phyloP scores from a whole-genome alignment of 768 basidiomycete genomes.

The Leccinum arenicola region DNA sequence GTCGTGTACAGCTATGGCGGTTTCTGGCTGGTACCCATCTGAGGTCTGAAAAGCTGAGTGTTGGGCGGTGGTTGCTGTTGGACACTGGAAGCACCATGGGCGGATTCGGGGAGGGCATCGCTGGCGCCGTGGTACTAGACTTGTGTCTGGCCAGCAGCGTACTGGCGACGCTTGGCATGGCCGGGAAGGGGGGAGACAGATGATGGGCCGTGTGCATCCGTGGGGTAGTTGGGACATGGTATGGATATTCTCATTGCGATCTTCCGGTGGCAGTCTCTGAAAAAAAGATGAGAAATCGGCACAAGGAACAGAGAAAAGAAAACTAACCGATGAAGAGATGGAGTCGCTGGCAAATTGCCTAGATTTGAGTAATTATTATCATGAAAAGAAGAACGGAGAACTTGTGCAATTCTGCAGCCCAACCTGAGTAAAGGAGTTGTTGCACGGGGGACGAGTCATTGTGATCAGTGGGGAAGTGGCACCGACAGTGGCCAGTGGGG shows the following conservation, averaged over 20 bases:
- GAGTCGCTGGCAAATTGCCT: conserved; percentile 61
- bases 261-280: conserved; percentile 68
- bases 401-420: conserved; percentile 87
- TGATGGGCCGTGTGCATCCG: conserved; percentile 40
- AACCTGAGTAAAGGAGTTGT: conserved; percentile 79
- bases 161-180: conserved; percentile 51
- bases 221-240: conserved; percentile 34
- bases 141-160: no score
- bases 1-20: conserved; percentile 78
- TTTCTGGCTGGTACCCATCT: conserved; percentile 84
- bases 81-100: conserved; percentile 37
- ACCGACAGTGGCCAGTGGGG: no score
- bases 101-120: conserved; percentile 43
- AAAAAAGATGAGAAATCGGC: conserved; percentile 11
- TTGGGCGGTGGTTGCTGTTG: conserved; percentile 37
- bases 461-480: neutral
- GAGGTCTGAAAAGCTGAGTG: conserved; percentile 77
- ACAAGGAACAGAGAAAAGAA: conserved; percentile 7
- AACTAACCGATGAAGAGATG: conserved; percentile 83
- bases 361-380: no score
- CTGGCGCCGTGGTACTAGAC: conserved; percentile 40
- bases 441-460: conserved; percentile 50
- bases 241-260: conserved; percentile 87
- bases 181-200: conserved; percentile 44
- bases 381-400: neutral